Percentiles rank a stretch among this genome's conserved stretches.
Evolutionary conservation across 257 asterid species (phyloP).

Genomic region (Petunia secreta): DNA sequence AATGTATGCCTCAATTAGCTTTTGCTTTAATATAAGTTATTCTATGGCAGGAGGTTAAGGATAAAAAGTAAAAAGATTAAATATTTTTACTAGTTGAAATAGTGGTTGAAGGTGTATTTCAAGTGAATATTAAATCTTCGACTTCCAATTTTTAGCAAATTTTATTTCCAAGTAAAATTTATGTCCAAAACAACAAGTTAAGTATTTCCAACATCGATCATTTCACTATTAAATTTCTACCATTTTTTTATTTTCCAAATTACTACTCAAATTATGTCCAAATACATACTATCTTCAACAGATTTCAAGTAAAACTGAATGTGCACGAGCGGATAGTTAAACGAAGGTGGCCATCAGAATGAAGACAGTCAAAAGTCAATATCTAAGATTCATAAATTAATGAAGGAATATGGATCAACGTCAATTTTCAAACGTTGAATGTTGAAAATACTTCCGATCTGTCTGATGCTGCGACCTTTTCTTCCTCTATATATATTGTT

Average conservation of each 20-base stretch:
- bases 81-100: too few species aligned
- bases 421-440: slow-evolving; percentile 27
- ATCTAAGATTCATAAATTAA: background rate
- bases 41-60: too few species aligned
- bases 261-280: background rate
- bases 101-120: too few species aligned
- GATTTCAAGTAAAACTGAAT: background rate
- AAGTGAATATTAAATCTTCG: too few species aligned
- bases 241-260: background rate
- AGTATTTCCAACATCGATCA: background rate
- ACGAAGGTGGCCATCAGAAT: background rate
- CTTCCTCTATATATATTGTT: background rate
- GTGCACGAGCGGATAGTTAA: slow-evolving; percentile 1
- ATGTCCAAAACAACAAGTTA: too few species aligned
- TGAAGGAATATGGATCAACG: background rate
- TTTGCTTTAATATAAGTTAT: too few species aligned
- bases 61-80: too few species aligned
- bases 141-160: too few species aligned
- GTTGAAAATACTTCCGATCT: slow-evolving; percentile 8
- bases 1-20: too few species aligned
- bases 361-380: background rate
- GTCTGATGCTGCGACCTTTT: slow-evolving; percentile 19
- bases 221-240: background rate
- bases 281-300: background rate
- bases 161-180: too few species aligned